Evolutionary conservation across 176 grass and related monocot species (phyloP).

Genomic region (Puccinellia tenuiflora): DNA sequence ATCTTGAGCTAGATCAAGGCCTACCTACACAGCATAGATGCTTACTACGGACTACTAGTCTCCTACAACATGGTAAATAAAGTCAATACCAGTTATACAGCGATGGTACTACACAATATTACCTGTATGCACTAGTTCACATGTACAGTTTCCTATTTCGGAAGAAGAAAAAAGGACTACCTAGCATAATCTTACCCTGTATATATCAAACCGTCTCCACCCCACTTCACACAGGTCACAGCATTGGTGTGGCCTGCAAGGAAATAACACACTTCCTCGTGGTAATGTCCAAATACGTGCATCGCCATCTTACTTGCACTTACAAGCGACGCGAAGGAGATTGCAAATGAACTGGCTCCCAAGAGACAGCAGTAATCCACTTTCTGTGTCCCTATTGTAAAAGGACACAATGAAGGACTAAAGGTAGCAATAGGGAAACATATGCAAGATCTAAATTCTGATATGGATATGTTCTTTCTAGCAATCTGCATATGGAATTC

Average conservation of each 20-base stretch:
- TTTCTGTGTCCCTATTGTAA: constrained; percentile 77
- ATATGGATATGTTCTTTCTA: constrained; percentile 8
- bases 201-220: constrained; percentile 90
- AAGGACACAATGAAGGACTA: neutral
- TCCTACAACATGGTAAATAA: neutral
- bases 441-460: neutral
- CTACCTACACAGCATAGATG: neutral
- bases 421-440: neutral
- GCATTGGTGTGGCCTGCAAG: constrained; percentile 86
- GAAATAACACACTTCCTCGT: constrained; percentile 72
- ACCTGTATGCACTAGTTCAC: neutral
- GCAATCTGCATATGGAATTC: neutral
- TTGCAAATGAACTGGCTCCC: constrained; percentile 94
- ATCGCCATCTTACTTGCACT: constrained; percentile 96
- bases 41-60: neutral
- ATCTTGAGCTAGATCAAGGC: neutral
- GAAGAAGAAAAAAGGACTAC: neutral
- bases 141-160: neutral
- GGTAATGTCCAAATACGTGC: constrained; percentile 81
- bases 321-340: constrained; percentile 75
- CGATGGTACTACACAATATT: neutral
- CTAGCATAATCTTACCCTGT: constrained; percentile 68
- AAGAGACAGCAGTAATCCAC: constrained; percentile 95
- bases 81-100: neutral
- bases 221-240: constrained; percentile 98